A percentile compares a stretch with the other conserved stretches of the same genome.
Conservation (phyloP, 2,329 filamentous ascomycete genomes). For the Myriosclerotinia duriaeana region DNA sequence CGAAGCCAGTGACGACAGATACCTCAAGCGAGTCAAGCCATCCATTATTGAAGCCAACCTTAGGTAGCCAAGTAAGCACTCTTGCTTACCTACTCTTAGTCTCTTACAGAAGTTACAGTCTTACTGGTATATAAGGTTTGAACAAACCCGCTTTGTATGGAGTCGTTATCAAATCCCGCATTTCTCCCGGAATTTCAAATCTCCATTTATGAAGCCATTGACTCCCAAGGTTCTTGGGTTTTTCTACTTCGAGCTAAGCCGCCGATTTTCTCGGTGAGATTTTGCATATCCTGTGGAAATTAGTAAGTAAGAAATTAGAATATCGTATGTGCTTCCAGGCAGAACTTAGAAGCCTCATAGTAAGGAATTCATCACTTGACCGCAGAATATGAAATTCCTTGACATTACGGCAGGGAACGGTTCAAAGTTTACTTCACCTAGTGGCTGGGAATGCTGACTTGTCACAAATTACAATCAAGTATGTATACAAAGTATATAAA, state of each 20-base stretch:
- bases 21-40: too few species aligned
- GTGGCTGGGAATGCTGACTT: too few species aligned
- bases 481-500: neutral
- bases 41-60: too few species aligned
- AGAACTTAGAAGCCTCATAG: neutral
- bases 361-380: neutral
- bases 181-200: constrained; percentile 4
- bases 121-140: constrained; percentile 23
- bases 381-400: too few species aligned
- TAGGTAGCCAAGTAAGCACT: too few species aligned
- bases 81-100: too few species aligned
- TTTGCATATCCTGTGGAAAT: neutral
- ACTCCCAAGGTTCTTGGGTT: neutral
- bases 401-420: too few species aligned
- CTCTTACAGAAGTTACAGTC: too few species aligned
- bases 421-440: too few species aligned
- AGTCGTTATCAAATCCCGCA: constrained; percentile 1
- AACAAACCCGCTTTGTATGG: constrained; percentile 13
- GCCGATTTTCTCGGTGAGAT: constrained; percentile 29
- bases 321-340: neutral
- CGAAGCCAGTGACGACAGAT: too few species aligned
- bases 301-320: too few species aligned
- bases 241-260: constrained; percentile 15
- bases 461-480: too few species aligned
- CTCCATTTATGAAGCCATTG: neutral